These are phyloP conservation scores for Paraleonurus japonicus DNA, from an alignment of 257 asterid species.

Conservation along the genomic window DNA sequence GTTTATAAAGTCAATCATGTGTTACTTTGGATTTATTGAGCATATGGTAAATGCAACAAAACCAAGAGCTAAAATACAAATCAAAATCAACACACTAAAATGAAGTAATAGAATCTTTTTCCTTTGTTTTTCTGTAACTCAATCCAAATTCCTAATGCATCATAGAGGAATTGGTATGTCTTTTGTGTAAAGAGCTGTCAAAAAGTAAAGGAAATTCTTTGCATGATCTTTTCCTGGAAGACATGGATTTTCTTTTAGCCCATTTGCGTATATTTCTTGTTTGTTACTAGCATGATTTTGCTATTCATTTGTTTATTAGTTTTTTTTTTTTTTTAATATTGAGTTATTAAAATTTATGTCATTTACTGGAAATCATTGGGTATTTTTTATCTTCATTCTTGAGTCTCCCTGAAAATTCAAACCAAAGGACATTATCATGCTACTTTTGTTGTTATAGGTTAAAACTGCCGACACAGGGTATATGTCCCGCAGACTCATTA, in stretches of 20 bases:
- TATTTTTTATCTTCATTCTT: background rate
- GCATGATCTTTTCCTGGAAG: background rate
- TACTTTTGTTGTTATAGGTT: conserved; percentile 54
- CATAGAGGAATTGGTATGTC: background rate
- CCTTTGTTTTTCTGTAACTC: background rate
- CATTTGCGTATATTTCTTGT: background rate
- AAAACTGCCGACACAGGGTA: conserved; percentile 99
- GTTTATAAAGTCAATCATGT: background rate
- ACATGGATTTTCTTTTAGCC: background rate
- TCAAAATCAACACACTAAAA: background rate
- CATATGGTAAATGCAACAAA: background rate
- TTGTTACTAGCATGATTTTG: background rate
- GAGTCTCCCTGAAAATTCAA: conserved; percentile 1
- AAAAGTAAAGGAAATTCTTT: background rate
- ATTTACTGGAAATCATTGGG: background rate
- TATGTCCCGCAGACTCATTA: conserved; percentile 97
- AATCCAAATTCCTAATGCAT: background rate
- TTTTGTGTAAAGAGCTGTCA: background rate
- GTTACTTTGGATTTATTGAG: background rate
- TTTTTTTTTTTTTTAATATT: too few relatives aligned
- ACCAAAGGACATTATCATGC: conserved; percentile 2
- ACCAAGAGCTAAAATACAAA: background rate
- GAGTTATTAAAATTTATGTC: background rate
- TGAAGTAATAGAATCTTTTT: background rate
- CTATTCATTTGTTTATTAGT: background rate